Evolutionary conservation across 2,329 filamentous ascomycete genomes (phyloP).

Genomic region (Eutypella sp.): DNA sequence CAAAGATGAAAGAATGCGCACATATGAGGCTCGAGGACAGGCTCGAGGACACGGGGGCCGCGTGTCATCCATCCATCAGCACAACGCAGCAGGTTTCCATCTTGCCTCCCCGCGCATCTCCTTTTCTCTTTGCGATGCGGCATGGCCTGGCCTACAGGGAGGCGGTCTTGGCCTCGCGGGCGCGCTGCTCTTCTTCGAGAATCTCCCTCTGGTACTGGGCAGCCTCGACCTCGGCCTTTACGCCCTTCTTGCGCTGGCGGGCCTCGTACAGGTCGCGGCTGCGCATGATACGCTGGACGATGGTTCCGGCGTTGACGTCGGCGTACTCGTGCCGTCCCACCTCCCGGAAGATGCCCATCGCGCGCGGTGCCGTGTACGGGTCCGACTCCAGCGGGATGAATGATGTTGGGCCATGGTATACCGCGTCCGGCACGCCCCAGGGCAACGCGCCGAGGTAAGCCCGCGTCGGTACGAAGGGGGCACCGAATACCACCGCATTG

Average conservation of each 20-base stretch:
- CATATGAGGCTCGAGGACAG: no score
- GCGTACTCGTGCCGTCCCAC: conserved; percentile 74
- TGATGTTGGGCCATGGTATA: conserved; percentile 94
- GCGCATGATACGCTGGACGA: conserved; percentile 84
- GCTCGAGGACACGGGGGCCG: no score
- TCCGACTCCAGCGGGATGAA: conserved; percentile 81
- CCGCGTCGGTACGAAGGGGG: conserved; percentile 80
- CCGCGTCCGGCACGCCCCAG: conserved; percentile 66
- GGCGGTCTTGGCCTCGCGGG: conserved; percentile 38
- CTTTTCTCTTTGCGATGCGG: no score
- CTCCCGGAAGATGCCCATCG: conserved; percentile 78
- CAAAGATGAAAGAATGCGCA: no score
- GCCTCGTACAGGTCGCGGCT: conserved; percentile 87
- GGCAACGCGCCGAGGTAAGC: conserved; percentile 73
- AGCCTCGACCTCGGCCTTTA: conserved; percentile 75
- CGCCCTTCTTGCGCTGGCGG: conserved; percentile 81
- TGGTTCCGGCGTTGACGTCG: conserved; percentile 85
- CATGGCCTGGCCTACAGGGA: not conserved
- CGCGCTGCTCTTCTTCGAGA: conserved; percentile 53
- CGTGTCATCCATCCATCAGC: no score
- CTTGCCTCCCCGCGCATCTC: no score
- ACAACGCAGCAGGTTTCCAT: no score
- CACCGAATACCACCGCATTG: conserved; percentile 80
- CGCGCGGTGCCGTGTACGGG: conserved; percentile 75
- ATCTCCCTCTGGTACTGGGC: conserved; percentile 57